These are phyloP conservation scores for Elongisporangium prolatum DNA, from an alignment of 352 stramenopile species.

Conservation along the genomic window DNA sequence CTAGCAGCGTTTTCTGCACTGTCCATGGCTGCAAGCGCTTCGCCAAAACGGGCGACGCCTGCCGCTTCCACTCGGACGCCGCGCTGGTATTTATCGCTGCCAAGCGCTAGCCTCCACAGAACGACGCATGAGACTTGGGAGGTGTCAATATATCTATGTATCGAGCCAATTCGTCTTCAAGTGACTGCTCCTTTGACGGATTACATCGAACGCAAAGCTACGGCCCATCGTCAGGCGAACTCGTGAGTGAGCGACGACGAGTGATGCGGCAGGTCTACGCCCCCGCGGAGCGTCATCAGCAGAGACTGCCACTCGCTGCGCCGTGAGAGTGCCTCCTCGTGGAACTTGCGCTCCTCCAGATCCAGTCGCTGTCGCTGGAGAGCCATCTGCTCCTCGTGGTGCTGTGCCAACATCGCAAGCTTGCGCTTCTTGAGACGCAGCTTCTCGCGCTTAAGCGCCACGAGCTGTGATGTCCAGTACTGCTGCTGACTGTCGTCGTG, in stretches of 20 bases:
- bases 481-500: conserved; percentile 6
- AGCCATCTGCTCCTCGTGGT: conserved; percentile 32
- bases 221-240: not conserved
- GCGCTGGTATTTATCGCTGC: conserved; percentile 15
- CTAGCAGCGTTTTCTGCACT: conserved; percentile 41
- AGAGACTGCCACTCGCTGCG: conserved; percentile 13
- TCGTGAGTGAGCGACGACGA: not conserved
- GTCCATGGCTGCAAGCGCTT: conserved; percentile 36
- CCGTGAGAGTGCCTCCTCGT: conserved; percentile 12
- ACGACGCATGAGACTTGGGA: not conserved
- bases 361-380: conserved; percentile 19
- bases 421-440: conserved; percentile 39
- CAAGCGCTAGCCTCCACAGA: not conserved
- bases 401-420: conserved; percentile 23
- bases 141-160: not conserved
- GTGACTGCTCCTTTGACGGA: not conserved
- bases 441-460: conserved; percentile 32
- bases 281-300: conserved; percentile 3
- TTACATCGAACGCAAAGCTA: not conserved
- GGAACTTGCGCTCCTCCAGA: conserved; percentile 17
- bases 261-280: not conserved
- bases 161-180: not conserved
- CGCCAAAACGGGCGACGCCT: conserved; percentile 57
- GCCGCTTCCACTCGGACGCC: conserved; percentile 49
- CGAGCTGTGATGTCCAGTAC: conserved; percentile 16